A percentile compares a stretch with the other conserved stretches of the same genome.
Conservation (phyloP, 169 alveolate genomes). For the Plasmodium falciparum region DNA sequence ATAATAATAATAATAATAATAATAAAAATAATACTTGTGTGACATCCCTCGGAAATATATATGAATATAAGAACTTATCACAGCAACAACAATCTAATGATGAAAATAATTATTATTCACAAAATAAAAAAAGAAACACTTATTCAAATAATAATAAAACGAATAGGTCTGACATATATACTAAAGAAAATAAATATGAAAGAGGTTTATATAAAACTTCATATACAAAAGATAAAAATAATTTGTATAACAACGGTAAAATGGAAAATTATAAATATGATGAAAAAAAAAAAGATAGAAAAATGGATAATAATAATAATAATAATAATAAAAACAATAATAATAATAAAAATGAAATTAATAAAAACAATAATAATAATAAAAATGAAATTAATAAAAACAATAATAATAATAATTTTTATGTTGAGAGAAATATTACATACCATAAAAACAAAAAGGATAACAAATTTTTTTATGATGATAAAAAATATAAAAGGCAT, state of each 20-base stretch:
- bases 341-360: not conserved
- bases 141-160: no score
- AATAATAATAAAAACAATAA: constrained; percentile 3
- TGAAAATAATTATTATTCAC: not conserved
- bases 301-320: not conserved
- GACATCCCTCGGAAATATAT: not conserved
- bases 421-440: not conserved
- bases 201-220: constrained; percentile 9
- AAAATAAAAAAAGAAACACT: not conserved
- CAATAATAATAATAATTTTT: not conserved
- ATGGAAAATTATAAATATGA: not conserved
- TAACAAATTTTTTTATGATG: not conserved
- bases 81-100: no score
- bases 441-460: not conserved
- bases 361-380: not conserved
- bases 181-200: not conserved
- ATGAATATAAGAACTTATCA: no score
- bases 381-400: not conserved
- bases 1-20: not conserved
- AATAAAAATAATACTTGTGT: not conserved
- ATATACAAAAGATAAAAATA: constrained; percentile 1
- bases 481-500: not conserved
- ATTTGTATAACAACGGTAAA: not conserved
- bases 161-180: no score
- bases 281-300: not conserved